phyloP scores from a whole-genome alignment of 441 rosid species.

The Rhodomyrtus psidioides region DNA sequence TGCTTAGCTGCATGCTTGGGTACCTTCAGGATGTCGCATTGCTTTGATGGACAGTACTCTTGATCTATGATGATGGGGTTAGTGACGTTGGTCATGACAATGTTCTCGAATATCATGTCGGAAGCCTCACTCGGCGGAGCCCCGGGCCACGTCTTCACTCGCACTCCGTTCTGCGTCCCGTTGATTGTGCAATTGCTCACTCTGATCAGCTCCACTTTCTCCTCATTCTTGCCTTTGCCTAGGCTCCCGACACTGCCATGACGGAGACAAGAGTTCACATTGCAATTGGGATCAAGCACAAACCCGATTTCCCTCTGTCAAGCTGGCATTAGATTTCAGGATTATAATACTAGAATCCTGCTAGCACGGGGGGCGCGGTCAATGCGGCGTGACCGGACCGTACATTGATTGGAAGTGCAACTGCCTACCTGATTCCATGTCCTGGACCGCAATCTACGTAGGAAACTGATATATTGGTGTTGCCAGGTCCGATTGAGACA shows the following conservation, averaged over 20 bases:
- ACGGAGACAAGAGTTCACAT: background rate
- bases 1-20: background rate
- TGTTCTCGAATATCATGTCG: conserved; percentile 28
- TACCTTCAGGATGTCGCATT: conserved; percentile 25
- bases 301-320: background rate
- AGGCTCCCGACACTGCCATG: conserved; percentile 22
- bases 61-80: conserved; percentile 56
- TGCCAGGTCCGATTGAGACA: conserved; percentile 53
- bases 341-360: background rate
- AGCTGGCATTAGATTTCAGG: background rate
- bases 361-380: background rate
- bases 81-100: conserved; percentile 37
- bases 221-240: conserved; percentile 27
- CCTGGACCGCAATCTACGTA: conserved; percentile 47
- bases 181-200: conserved; percentile 34
- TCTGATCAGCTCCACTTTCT: conserved; percentile 20
- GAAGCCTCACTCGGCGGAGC: conserved; percentile 30
- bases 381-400: background rate
- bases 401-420: background rate
- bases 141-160: conserved; percentile 47
- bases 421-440: conserved; percentile 51
- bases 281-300: background rate
- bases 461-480: conserved; percentile 22
- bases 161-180: conserved; percentile 38
- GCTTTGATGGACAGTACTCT: conserved; percentile 35